Conservation (phyloP, 345 rosid genomes). For the Heritiera littoralis region DNA sequence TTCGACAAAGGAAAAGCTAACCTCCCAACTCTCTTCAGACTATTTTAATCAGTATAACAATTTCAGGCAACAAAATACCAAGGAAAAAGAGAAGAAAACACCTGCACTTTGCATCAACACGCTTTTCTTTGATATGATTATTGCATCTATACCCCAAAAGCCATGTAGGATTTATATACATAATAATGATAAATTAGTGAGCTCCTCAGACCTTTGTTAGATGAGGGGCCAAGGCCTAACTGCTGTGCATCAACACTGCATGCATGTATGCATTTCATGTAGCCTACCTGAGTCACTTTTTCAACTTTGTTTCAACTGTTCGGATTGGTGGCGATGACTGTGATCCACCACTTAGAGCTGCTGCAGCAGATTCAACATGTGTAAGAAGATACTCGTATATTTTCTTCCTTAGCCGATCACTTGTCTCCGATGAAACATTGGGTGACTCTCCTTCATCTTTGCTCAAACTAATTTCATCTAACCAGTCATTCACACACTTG, state of each 20-base stretch:
- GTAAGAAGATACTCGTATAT: conserved; percentile 86
- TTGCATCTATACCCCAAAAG: conserved; percentile 27
- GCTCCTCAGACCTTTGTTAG: conserved; percentile 21
- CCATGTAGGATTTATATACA: conserved; percentile 31
- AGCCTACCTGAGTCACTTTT: conserved; percentile 39
- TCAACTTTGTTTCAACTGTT: conserved; percentile 48
- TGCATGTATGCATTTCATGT: not conserved
- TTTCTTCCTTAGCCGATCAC: conserved; percentile 78
- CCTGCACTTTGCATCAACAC: conserved; percentile 17
- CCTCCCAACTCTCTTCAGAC: conserved; percentile 11
- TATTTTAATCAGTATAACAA: conserved; percentile 17
- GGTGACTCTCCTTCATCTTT: conserved; percentile 60
- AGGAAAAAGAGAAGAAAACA: not conserved
- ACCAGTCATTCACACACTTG: conserved; percentile 94
- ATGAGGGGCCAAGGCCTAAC: not conserved
- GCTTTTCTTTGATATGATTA: conserved; percentile 16
- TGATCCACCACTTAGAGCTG: conserved; percentile 74
- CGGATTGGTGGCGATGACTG: conserved; percentile 51
- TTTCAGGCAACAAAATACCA: conserved; percentile 22
- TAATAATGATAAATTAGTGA: conserved; percentile 11
- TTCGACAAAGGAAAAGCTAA: not conserved
- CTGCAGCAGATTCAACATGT: conserved; percentile 95
- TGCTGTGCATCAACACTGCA: not conserved
- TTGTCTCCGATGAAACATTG: conserved; percentile 58
- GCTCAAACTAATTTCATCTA: conserved; percentile 62